Conservation (phyloP, 2,329 filamentous ascomycete genomes). For the Nannizzia gypsea region DNA sequence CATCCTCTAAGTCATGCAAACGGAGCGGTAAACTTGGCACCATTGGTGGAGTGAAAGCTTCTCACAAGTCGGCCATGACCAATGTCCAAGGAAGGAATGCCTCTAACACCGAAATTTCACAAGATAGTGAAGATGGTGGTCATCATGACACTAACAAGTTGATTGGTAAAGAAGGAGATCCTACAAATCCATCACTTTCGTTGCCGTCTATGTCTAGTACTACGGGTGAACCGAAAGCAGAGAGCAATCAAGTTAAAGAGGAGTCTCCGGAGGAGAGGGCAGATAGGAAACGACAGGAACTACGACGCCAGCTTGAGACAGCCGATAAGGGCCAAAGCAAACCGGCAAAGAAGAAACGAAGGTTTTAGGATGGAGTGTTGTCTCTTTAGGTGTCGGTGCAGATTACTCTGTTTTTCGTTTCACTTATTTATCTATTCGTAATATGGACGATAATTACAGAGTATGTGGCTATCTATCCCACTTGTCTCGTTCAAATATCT, state of each 20-base stretch:
- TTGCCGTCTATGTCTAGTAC: background rate
- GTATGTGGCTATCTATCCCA: too few species aligned
- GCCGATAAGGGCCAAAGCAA: conserved; percentile 35
- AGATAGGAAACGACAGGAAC: conserved; percentile 43
- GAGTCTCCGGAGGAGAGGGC: conserved; percentile 43
- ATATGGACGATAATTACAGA: too few species aligned
- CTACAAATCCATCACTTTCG: background rate
- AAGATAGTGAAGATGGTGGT: background rate
- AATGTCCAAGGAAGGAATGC: background rate
- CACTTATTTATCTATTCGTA: too few species aligned
- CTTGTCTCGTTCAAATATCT: too few species aligned
- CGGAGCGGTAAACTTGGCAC: conserved; percentile 24
- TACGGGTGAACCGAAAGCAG: conserved; percentile 11
- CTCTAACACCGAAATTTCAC: too few species aligned
- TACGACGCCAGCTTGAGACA: conserved; percentile 43
- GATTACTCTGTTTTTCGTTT: too few species aligned
- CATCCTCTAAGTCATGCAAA: conserved; percentile 16
- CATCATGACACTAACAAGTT: background rate
- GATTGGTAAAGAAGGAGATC: background rate
- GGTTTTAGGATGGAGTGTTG: conserved; percentile 32
- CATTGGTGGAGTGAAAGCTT: conserved; percentile 20
- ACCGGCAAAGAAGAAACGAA: conserved; percentile 47
- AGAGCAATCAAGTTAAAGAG: conserved; percentile 14
- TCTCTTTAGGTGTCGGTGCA: background rate
- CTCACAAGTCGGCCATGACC: conserved; percentile 5